Evolutionary conservation across 257 asterid genomes (phyloP), one percentile per base, ranked within the genome.

Genomic region (Rhazya stricta): DNA sequence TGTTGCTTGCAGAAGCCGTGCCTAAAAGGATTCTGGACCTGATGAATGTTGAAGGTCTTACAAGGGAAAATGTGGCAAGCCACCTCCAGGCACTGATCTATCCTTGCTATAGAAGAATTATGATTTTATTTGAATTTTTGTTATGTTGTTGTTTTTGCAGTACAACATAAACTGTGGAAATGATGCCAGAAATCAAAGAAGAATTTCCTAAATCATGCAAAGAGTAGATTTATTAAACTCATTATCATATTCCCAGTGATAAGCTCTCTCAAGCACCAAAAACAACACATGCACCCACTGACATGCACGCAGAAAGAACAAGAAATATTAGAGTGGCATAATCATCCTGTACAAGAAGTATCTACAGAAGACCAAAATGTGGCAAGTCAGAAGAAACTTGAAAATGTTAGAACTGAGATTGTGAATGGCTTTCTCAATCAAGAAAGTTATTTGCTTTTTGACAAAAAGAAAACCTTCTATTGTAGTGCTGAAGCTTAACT

Each of bases 51-150:
- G 96, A 93, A 29, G 91, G 96, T 82, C 93, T 93, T 73, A 89
- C 91, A 0, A 84, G 98, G 76, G 98, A 93, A 76, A 93, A 93
- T 41, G 98, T 93, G 63, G 98, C 98, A 4, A 93, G 98, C 87
- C 98, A 93, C 88, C 98, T 93, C 72, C 98, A 93, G 97, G 98
- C 74, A 82, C 75, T 65, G 74, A 65, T 67, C 72, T 74, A n/a
- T 79, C 79, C 75, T 79, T 58, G 73, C 67, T 34, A 32, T 56
- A 53, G 43, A 46, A 69, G 10, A 9, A 46, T 25, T 45, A 13
- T 79, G 51, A 61, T 68, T 46, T n/a, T 50, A 18, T n/a, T 65
- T 57, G 29, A 32, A 23, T 70, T 29, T 69, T 30, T 61, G 60
- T n/a, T 23, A 61, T 18, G 15, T 74, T n/a, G 16, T 62, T 36